Percentiles rank a stretch among this genome's conserved stretches.
These are phyloP conservation scores for Arthrobotrys sphaeroides DNA, from an alignment of 2,329 filamentous ascomycete genomes.

Conservation along the genomic window DNA sequence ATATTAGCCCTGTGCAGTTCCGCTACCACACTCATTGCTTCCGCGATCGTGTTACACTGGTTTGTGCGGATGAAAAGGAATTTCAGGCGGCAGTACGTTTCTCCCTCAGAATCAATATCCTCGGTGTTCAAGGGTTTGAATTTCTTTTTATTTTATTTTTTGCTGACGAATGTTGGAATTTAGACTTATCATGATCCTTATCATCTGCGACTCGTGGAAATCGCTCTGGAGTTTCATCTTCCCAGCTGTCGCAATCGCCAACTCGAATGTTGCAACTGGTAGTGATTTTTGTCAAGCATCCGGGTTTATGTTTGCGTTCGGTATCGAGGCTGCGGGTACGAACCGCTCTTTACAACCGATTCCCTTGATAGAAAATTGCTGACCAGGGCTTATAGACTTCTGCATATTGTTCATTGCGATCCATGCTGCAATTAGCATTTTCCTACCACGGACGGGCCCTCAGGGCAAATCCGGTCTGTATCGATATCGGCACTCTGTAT, in stretches of 20 bases:
- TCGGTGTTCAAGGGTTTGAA: conserved; percentile 15
- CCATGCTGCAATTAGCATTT: conserved; percentile 77
- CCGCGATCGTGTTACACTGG: conserved; percentile 67
- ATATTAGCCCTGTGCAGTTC: conserved; percentile 49
- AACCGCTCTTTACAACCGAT: neutral
- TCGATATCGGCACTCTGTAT: conserved; percentile 71
- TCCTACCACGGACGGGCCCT: conserved; percentile 65
- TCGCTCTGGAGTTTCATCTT: conserved; percentile 74
- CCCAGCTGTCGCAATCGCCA: conserved; percentile 68
- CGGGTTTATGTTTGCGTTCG: conserved; percentile 73
- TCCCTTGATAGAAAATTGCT: conserved; percentile 13
- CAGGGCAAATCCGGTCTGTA: conserved; percentile 72
- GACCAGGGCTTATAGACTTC: conserved; percentile 65
- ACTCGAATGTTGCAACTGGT: conserved; percentile 65
- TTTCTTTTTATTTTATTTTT: too few relatives aligned
- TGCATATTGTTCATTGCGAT: conserved; percentile 77
- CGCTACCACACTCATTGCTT: conserved; percentile 35
- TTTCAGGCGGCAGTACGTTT: conserved; percentile 75
- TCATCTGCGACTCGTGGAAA: conserved; percentile 77
- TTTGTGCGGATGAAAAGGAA: conserved; percentile 77
- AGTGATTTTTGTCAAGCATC: conserved; percentile 73
- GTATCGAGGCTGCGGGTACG: conserved; percentile 72
- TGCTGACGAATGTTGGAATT: conserved; percentile 52
- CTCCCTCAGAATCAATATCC: neutral
- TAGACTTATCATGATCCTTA: conserved; percentile 77